Evolutionary conservation across 1,284 basidiomycete species (phyloP), one percentile per base, ranked within the genome.

Genomic region (Ustilago sp.): DNA sequence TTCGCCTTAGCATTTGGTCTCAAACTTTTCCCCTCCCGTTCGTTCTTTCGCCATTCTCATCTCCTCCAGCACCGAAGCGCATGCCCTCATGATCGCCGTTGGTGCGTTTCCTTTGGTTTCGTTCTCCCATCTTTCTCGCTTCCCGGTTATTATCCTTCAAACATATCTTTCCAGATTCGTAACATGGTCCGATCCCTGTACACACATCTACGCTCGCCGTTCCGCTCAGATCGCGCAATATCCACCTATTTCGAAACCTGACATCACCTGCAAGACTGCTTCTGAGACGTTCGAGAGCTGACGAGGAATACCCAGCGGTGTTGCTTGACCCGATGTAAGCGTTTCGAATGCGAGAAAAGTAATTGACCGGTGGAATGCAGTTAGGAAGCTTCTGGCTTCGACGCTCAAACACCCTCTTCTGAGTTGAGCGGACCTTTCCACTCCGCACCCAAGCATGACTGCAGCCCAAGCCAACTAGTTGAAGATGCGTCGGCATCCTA

Each of bases 131-230:
- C 19, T 6, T 3, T n/a, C 57, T 45, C 43, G 28, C 19, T 47
- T 45, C 19, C 43, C n/a, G 23, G 43, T 50, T 45, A 13, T 35
- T 31, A 7, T 13, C 4, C 8, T 39, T 28, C 35, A 55, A 35
- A 68, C 66, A 59, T 60, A 51, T 41, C 32, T 19, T 32, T 41
- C 35, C 43, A 57, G 65, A 50, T 56, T 59, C 53, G 52, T 36
- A 54, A 59, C 67, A 60, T 63, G 57, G 52, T 62, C 47, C 57
- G 41, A 53, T 53, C 43, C 45, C 59, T 69, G 61, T 69, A 63
- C 38, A 63, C 61, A 69, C 58, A 34, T 69, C 57, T 63, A 64
- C 58, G 51, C 51, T 63, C 54, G 51, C 58, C 47, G 35, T 57
- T 39, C 31, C 55, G 28, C n/a, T 13, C 48, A 36, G 53, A 66